phyloP scores from a whole-genome alignment of 495 filamentous ascomycete species.

The Tirmania nivea region DNA sequence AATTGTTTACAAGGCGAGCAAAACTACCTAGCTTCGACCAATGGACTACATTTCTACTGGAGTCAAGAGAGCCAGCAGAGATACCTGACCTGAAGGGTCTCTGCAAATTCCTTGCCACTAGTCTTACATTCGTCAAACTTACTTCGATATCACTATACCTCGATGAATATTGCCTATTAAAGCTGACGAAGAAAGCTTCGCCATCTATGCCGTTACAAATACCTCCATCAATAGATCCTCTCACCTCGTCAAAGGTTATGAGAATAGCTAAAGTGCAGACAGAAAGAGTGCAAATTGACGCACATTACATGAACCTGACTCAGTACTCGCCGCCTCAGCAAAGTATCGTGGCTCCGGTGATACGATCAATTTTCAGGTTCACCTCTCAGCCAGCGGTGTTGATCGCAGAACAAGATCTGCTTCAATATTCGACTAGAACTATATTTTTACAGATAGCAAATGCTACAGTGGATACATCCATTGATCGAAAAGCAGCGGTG shows the following conservation, averaged over 20 bases:
- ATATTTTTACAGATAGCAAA: conserved; percentile 79
- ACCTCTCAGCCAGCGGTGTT: not conserved
- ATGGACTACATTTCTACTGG: conserved; percentile 76
- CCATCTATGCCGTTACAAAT: conserved; percentile 50
- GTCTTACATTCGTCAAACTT: conserved; percentile 84
- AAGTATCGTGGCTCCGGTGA: not conserved
- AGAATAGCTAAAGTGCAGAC: conserved; percentile 48
- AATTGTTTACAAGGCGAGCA: conserved; percentile 66
- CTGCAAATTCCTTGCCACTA: conserved; percentile 79
- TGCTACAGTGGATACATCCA: conserved; percentile 51
- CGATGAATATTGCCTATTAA: conserved; percentile 62
- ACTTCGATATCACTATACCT: conserved; percentile 74
- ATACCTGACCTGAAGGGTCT: conserved; percentile 69
- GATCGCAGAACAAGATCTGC: not conserved
- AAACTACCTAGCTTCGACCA: conserved; percentile 39
- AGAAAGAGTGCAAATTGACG: conserved; percentile 75
- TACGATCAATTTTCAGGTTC: not conserved
- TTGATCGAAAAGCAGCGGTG: conserved; percentile 41
- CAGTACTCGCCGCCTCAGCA: conserved; percentile 13
- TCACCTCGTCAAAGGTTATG: conserved; percentile 69
- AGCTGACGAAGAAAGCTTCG: conserved; percentile 60
- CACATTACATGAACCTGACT: conserved; percentile 61
- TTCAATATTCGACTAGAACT: conserved; percentile 25
- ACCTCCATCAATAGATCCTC: conserved; percentile 57
- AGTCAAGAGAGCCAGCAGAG: conserved; percentile 71